phyloP scores from a whole-genome alignment of 2,329 filamentous ascomycete genomes.

The Daldinia eschscholtzii region DNA sequence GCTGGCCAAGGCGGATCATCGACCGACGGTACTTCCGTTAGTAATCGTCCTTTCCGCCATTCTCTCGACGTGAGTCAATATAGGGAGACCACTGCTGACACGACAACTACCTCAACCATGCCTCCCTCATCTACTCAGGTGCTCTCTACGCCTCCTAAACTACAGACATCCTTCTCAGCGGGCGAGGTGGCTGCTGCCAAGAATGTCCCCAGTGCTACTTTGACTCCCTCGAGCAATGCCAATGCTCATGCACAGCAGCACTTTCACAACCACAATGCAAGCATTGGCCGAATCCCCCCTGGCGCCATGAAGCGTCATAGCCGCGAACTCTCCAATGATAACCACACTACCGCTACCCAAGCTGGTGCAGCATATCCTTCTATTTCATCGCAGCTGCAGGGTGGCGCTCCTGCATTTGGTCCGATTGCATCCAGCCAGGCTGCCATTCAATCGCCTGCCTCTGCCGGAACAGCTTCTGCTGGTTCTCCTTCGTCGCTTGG shows the following conservation, averaged over 20 bases:
- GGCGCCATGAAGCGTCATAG: slow-evolving; percentile 77
- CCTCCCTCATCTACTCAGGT: slow-evolving; percentile 63
- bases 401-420: slow-evolving; percentile 83
- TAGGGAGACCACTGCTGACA: slow-evolving; percentile 59
- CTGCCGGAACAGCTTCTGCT: slow-evolving; percentile 39
- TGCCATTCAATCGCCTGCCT: slow-evolving; percentile 47
- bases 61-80: slow-evolving; percentile 67
- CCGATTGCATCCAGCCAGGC: slow-evolving; percentile 64
- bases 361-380: slow-evolving; percentile 64
- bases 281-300: slow-evolving; percentile 81
- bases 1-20: slow-evolving; percentile 54
- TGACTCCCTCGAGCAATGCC: slow-evolving; percentile 58
- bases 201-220: slow-evolving; percentile 67
- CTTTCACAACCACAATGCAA: slow-evolving; percentile 84
- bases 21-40: slow-evolving; percentile 62
- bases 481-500: slow-evolving; percentile 32
- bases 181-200: slow-evolving; percentile 91
- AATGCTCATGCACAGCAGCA: slow-evolving; percentile 73
- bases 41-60: slow-evolving; percentile 66
- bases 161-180: slow-evolving; percentile 90
- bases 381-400: slow-evolving; percentile 80
- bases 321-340: slow-evolving; percentile 74
- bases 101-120: slow-evolving; percentile 55
- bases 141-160: slow-evolving; percentile 76
- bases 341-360: slow-evolving; percentile 56